Conservation (phyloP, 2,329 filamentous ascomycete genomes). For the Aspergillus sojae region DNA sequence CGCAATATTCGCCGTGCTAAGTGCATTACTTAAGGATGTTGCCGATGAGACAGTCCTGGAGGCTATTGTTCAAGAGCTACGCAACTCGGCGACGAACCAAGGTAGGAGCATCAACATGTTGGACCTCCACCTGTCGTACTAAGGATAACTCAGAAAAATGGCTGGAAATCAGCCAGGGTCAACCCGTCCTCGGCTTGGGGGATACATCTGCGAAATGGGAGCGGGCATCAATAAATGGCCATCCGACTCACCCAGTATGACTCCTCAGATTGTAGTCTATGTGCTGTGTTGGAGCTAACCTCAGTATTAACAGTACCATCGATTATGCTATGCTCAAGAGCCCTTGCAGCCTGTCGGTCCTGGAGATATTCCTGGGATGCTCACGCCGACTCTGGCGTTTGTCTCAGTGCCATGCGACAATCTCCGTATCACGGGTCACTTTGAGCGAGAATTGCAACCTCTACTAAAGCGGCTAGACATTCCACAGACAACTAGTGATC, state of each 20-base stretch:
- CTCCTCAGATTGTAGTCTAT: neutral
- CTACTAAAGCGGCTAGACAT: conserved; percentile 20
- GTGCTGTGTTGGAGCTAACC: neutral
- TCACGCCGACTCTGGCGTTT: conserved; percentile 22
- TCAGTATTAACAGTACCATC: conserved; percentile 16
- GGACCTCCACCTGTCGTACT: neutral
- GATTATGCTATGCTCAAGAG: conserved; percentile 16
- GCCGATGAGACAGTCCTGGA: conserved; percentile 4
- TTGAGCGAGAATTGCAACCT: conserved; percentile 20
- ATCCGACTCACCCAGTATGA: conserved; percentile 23
- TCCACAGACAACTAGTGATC: conserved; percentile 1
- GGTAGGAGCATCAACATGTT: conserved; percentile 1
- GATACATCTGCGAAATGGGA: conserved; percentile 17
- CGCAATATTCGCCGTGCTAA: conserved; percentile 11
- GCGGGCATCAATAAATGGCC: conserved; percentile 18
- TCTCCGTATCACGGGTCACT: conserved; percentile 19
- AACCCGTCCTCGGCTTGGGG: neutral
- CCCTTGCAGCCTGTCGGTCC: conserved; percentile 14
- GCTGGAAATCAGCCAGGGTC: conserved; percentile 9
- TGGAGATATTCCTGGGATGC: conserved; percentile 17
- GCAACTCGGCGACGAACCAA: conserved; percentile 17
- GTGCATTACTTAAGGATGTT: conserved; percentile 10
- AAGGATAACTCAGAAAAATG: conserved; percentile 12
- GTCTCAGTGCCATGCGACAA: conserved; percentile 20
- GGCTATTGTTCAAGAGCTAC: conserved; percentile 13